Base-by-base conservation (phyloP, 371 early-diverging fungal genomes). In the Apophysomyces elegans region DNA sequence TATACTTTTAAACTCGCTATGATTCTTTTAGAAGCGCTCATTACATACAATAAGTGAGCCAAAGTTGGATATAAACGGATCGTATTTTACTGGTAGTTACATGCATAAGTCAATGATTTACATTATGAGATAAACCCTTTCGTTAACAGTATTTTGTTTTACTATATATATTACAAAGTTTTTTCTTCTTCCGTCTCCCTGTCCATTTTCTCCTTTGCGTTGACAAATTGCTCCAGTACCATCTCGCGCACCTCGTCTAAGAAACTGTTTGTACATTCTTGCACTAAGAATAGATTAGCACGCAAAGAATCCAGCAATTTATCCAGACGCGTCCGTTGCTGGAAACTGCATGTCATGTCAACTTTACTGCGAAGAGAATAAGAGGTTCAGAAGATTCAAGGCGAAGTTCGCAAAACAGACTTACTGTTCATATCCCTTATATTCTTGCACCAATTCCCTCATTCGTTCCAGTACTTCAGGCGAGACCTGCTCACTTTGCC, bases 391-490 rank as follows among this genome's bases (percentile, higher is more conserved):
- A 3, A 26, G 2, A 26, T 26, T 26, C 32, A 26, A 26, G 32
- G 32, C 32, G 32, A 1, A 26, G 32, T 26, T 26, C 32, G 32
- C 32, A 26, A 21, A 5, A 50, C 13, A 8, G 5, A 54, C 71
- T 65, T 68, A 68, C 70, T 70, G 70, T 41, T 70, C 66, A 59
- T 70, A 70, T 43, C 65, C 63, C 54, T 72, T 67, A 63, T 60
- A 68, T 37, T 72, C 68, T 32, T 65, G 41, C 16, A 70, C 61
- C 32, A 70, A 41, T 26, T 70, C 59, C 21, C 50, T 37, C 37
- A 70, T 58, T 56, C 68, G 72, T 13, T 60, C 56, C 16, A 67
- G 8, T 0, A 68, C 54, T 44, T 50, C 59, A 35, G 18, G 12
- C 11, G 62, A 36, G 37, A 67, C 36, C n/a, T 45, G 18, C 26